Evolutionary conservation across 1,139 yeast species (phyloP), one percentile per base, ranked within the genome.

Genomic region (Magnusiomyces ingens): DNA sequence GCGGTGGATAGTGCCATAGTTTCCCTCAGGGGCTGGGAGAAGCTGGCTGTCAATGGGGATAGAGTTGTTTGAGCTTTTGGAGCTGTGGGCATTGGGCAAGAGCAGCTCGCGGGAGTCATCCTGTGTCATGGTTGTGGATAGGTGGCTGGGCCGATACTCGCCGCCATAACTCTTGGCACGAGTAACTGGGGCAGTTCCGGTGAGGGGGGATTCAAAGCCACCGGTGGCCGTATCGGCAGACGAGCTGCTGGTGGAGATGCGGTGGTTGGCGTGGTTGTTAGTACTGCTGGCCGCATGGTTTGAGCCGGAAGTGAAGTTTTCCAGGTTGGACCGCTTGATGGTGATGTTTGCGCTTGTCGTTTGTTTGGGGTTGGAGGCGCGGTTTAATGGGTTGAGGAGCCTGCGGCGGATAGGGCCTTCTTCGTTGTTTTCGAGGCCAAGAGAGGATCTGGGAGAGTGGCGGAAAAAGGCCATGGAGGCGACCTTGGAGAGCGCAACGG

Each of bases 401-500:
- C 60, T 59, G 12, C 59, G 57, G 26, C 55, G 50, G 10, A 58
- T 62, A 26, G 32, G 32, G 8, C 32, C 32, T 8, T 26, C 32
- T 10, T 57, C 58, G 38, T 61, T 66, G 19, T 58, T 58, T 32
- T 63, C 68, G 47, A 59, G 57, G n/a, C 60, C 64, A 19, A 62
- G 50, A 10, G 66, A 59, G 6, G 55, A 37, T 11, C 64, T 56
- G 3, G 64, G 63, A 8, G 58, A 51, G 2, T 55, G 48, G n/a
- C 53, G 44, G 5, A 38, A 37, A 22, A 29, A 17, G 10, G 45
- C 45, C 17, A 37, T 21, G 19, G 45, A 45, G 10, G 38, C 40
- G 17, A 90, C 75, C 66, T 84, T 85, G 17, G 87, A 77, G 58
- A 89, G 74, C 0, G 96, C 96, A 1, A 95, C 95, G 1, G 96